Percentiles rank a stretch among this genome's conserved stretches.
Conservation (phyloP, 2,329 filamentous ascomycete genomes). For the Aaosphaeria pasadenensis region DNA sequence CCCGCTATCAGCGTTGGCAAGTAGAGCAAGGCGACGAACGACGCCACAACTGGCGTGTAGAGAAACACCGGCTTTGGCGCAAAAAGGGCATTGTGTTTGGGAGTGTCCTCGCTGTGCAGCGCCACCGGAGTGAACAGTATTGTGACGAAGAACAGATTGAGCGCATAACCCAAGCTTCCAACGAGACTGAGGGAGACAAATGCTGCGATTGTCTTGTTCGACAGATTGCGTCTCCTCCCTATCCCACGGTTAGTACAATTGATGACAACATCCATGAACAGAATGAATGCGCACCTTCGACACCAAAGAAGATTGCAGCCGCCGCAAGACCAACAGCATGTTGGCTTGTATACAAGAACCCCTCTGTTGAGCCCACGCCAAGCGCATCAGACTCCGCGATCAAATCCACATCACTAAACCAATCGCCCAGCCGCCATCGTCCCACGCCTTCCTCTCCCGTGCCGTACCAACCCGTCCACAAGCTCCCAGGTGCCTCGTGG, state of each 20-base stretch:
- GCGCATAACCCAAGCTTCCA: conserved; percentile 59
- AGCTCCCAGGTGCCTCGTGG: conserved; percentile 40
- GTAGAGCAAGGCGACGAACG: conserved; percentile 47
- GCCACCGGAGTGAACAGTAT: conserved; percentile 56
- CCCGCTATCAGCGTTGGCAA: conserved; percentile 23
- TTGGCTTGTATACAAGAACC: conserved; percentile 64
- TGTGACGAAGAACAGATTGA: conserved; percentile 62
- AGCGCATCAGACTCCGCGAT: conserved; percentile 55
- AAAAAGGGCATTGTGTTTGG: conserved; percentile 29
- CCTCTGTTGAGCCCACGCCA: conserved; percentile 52
- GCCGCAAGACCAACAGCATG: conserved; percentile 54
- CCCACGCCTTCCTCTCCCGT: conserved; percentile 30
- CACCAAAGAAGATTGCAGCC: conserved; percentile 57
- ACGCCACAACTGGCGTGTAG: conserved; percentile 44
- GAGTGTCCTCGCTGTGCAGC: conserved; percentile 31
- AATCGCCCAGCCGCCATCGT: conserved; percentile 45
- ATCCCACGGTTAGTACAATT: conserved; percentile 3
- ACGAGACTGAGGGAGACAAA: conserved; percentile 60
- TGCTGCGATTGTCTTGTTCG: conserved; percentile 47
- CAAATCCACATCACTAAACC: conserved; percentile 54
- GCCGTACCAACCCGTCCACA: conserved; percentile 40
- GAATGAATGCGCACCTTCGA: conserved; percentile 46
- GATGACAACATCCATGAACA: neutral
- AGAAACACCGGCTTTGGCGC: neutral
- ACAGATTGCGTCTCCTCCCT: conserved; percentile 55